Percentiles rank a stretch among this genome's conserved stretches.
These are phyloP conservation scores for Acanthamoeba healyi DNA, from an alignment of 208 protist genomes.

Conservation along the genomic window DNA sequence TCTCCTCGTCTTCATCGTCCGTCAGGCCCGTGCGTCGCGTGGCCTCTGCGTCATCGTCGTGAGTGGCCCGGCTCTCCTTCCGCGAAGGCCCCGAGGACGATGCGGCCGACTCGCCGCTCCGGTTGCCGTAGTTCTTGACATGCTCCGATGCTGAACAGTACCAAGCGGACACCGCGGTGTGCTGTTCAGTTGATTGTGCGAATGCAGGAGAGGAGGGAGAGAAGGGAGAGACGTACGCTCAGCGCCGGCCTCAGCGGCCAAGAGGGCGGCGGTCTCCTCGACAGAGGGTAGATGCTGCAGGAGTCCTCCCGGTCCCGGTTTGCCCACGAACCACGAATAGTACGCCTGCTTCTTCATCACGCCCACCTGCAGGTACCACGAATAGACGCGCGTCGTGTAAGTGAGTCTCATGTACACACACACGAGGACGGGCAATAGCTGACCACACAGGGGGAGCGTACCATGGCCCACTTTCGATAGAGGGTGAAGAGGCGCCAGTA, in stretches of 20 bases:
- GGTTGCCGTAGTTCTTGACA: slow-evolving; percentile 31
- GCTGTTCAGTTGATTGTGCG: too few species aligned
- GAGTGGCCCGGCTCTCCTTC: neutral
- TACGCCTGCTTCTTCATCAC: slow-evolving; percentile 45
- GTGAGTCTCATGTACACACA: too few species aligned
- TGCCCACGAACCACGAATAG: slow-evolving; percentile 57
- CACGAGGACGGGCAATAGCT: too few species aligned
- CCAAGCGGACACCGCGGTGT: too few species aligned
- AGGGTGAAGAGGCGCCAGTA: slow-evolving; percentile 60
- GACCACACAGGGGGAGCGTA: neutral
- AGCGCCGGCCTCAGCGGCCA: neutral
- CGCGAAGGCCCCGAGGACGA: neutral
- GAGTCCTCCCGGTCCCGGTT: neutral
- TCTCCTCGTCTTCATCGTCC: neutral
- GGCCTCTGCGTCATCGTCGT: neutral
- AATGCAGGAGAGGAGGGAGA: neutral
- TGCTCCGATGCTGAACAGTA: neutral
- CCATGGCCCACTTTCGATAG: slow-evolving; percentile 61
- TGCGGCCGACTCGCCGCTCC: neutral
- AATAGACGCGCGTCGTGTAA: neutral
- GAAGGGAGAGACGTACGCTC: neutral
- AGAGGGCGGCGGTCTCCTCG: slow-evolving; percentile 6
- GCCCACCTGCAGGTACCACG: neutral
- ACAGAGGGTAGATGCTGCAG: neutral
- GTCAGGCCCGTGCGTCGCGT: neutral